Conservation (phyloP, 2,329 filamentous ascomycete genomes). For the Plenodomus biglobosus region DNA sequence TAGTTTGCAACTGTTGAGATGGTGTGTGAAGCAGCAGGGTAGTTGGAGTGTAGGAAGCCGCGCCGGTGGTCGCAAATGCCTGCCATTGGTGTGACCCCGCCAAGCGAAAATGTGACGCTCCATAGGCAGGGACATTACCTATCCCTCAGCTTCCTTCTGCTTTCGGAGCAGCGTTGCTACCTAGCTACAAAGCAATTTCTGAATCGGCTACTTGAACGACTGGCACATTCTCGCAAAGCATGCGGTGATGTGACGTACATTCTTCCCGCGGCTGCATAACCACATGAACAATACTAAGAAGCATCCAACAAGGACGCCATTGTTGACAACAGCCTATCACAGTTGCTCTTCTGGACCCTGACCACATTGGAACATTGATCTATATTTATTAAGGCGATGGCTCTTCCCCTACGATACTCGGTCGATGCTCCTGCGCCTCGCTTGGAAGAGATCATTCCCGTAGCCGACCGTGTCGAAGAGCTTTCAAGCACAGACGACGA, state of each 20-base stretch:
- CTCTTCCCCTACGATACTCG: slow-evolving; percentile 22
- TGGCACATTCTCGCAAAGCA: not conserved
- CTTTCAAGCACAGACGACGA: slow-evolving; percentile 40
- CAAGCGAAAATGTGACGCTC: not conserved
- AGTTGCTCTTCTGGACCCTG: slow-evolving; percentile 15
- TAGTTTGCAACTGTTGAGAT: not conserved
- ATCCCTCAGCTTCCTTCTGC: slow-evolving; percentile 2
- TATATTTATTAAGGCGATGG: slow-evolving; percentile 26
- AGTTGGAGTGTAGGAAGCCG: too few relatives aligned
- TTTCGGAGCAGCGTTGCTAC: not conserved
- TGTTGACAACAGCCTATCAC: slow-evolving; percentile 28
- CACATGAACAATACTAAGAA: slow-evolving; percentile 35
- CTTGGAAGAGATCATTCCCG: slow-evolving; percentile 30
- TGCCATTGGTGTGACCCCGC: not conserved
- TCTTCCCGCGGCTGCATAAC: slow-evolving; percentile 10
- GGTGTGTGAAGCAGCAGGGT: too few relatives aligned
- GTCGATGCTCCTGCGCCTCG: slow-evolving; percentile 25
- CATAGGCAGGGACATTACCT: too few relatives aligned
- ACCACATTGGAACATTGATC: slow-evolving; percentile 1
- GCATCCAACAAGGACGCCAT: slow-evolving; percentile 17
- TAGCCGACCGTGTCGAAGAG: slow-evolving; percentile 37
- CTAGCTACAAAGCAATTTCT: slow-evolving; percentile 6
- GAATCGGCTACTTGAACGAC: not conserved
- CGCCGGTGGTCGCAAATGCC: too few relatives aligned
- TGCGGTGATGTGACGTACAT: slow-evolving; percentile 9